phyloP scores from a whole-genome alignment of 2,329 filamentous ascomycete genomes.

The Hypoxylon sp. region DNA sequence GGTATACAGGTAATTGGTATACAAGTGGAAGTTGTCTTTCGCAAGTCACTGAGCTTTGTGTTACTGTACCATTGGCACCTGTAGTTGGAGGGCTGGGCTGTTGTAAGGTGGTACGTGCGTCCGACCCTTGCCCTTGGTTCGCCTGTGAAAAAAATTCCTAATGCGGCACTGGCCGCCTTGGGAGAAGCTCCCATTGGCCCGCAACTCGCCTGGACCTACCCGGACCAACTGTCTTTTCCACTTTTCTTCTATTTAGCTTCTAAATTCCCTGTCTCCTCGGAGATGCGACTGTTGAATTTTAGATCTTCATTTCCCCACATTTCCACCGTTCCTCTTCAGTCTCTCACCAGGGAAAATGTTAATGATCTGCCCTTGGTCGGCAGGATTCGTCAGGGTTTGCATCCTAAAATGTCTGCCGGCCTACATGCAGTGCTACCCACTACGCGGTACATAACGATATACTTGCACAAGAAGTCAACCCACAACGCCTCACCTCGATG shows the following conservation, averaged over 20 bases:
- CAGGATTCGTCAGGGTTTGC: conserved; percentile 21
- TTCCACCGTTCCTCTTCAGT: conserved; percentile 27
- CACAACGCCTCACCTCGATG: conserved; percentile 13
- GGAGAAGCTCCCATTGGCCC: conserved; percentile 27
- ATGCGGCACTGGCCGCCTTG: conserved; percentile 39
- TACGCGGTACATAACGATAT: conserved; percentile 16
- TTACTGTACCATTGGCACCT: conserved; percentile 5
- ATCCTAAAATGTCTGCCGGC: conserved; percentile 40
- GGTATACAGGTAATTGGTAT: too few relatives aligned
- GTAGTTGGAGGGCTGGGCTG: conserved; percentile 4
- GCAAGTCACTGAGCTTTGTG: conserved; percentile 5
- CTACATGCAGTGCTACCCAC: conserved; percentile 34
- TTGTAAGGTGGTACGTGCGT: conserved; percentile 28
- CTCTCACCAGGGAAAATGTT: conserved; percentile 32
- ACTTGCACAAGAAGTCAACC: conserved; percentile 28
- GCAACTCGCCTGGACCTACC: conserved; percentile 42
- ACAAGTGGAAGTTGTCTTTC: conserved; percentile 3
- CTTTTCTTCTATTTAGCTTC: conserved; percentile 33
- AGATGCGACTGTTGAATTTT: conserved; percentile 48
- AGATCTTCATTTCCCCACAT: conserved; percentile 42
- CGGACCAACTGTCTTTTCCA: conserved; percentile 19
- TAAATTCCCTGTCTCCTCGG: conserved; percentile 46
- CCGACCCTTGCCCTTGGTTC: conserved; percentile 21
- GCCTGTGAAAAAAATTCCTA: conserved; percentile 39
- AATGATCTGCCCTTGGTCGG: conserved; percentile 34